Conservation (phyloP, 495 filamentous ascomycete genomes). For the Viridothelium virens region DNA sequence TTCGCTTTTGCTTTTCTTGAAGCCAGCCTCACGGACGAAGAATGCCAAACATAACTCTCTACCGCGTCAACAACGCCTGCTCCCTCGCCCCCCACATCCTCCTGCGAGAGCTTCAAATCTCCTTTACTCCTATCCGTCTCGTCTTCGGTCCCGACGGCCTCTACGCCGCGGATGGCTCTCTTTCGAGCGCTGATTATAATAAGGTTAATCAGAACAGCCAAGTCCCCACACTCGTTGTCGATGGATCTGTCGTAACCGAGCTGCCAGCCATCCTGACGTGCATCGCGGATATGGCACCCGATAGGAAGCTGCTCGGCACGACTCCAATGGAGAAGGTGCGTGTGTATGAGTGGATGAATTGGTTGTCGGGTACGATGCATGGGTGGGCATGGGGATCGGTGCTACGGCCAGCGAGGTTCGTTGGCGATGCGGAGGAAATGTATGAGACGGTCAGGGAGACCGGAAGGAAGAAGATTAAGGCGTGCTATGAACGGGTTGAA, state of each 20-base stretch:
- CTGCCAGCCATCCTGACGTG: constrained; percentile 31
- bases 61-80: constrained; percentile 28
- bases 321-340: constrained; percentile 29
- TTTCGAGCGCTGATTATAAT: constrained; percentile 23
- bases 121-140: constrained; percentile 24
- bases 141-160: constrained; percentile 21
- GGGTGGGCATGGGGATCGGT: constrained; percentile 25
- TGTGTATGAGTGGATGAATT: constrained; percentile 38
- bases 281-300: constrained; percentile 30
- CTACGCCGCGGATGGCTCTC: constrained; percentile 18
- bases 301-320: constrained; percentile 28
- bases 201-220: constrained; percentile 33
- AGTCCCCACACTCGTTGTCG: constrained; percentile 32
- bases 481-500: constrained; percentile 30
- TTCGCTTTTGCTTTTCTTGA: not conserved
- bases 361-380: constrained; percentile 37
- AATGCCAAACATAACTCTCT: not conserved
- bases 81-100: constrained; percentile 35
- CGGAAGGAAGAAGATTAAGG: constrained; percentile 20
- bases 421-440: constrained; percentile 24
- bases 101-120: constrained; percentile 26
- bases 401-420: constrained; percentile 26
- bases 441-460: constrained; percentile 22
- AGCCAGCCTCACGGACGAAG: not conserved
- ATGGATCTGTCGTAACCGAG: constrained; percentile 36